Evolutionary conservation across 352 stramenopile species (phyloP).

Genomic region (Phytophthora tubulina): DNA sequence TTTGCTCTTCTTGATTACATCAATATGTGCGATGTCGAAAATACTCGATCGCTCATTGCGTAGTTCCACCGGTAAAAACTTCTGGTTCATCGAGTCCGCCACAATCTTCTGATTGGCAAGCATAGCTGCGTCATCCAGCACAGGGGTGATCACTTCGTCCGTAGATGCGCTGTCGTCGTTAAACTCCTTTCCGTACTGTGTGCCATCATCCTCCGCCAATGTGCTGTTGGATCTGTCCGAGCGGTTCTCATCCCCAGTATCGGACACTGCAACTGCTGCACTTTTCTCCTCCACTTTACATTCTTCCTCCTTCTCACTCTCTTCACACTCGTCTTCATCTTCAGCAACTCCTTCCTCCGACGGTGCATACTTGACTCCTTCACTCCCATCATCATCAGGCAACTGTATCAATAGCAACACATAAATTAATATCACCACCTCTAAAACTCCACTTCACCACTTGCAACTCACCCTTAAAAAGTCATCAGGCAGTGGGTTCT

Average conservation of each 20-base stretch:
- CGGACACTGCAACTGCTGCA: conserved; percentile 12
- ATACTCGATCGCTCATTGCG: conserved; percentile 66
- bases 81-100: conserved; percentile 85
- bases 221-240: conserved; percentile 73
- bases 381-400: conserved; percentile 52
- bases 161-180: conserved; percentile 57
- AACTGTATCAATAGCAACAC: conserved; percentile 44
- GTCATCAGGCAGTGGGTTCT: conserved; percentile 81
- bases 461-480: conserved; percentile 68
- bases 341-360: conserved; percentile 41
- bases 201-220: conserved; percentile 83
- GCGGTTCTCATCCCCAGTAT: conserved; percentile 47
- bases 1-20: conserved; percentile 87
- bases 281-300: conserved; percentile 61
- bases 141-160: conserved; percentile 61
- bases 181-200: conserved; percentile 87
- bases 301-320: conserved; percentile 65
- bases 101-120: conserved; percentile 80
- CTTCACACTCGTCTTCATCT: conserved; percentile 52
- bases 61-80: conserved; percentile 78
- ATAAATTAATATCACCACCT: background rate
- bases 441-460: background rate
- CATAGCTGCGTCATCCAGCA: conserved; percentile 66
- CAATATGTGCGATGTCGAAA: conserved; percentile 78
- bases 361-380: conserved; percentile 19